These are phyloP conservation scores for Penicillium atrosanguineum DNA, from an alignment of 495 filamentous ascomycete genomes.

Conservation along the genomic window DNA sequence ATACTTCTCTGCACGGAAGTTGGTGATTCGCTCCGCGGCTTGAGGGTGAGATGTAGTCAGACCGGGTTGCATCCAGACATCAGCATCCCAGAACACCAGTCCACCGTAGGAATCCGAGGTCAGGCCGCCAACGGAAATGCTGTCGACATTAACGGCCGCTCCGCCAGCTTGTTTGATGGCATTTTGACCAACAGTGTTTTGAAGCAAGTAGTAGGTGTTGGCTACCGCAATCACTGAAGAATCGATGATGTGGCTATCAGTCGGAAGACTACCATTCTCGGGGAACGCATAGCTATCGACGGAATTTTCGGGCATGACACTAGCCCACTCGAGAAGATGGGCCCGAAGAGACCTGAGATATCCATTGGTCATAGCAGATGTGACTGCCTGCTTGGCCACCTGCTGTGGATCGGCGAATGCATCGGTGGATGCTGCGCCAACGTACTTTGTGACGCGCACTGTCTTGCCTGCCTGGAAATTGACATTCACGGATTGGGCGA, in stretches of 20 bases:
- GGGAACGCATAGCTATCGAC: constrained; percentile 62
- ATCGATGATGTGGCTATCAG: constrained; percentile 56
- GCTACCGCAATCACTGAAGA: constrained; percentile 63
- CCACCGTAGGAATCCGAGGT: constrained; percentile 63
- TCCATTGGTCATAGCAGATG: constrained; percentile 41
- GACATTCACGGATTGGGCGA: constrained; percentile 54
- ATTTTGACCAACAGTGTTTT: constrained; percentile 61
- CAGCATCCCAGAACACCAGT: constrained; percentile 65
- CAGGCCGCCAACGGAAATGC: constrained; percentile 60
- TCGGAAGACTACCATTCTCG: constrained; percentile 56
- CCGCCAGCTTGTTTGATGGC: constrained; percentile 35
- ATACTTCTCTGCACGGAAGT: constrained; percentile 55
- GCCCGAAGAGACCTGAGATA: constrained; percentile 45
- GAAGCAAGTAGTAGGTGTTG: constrained; percentile 67
- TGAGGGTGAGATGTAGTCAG: constrained; percentile 57
- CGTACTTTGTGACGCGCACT: constrained; percentile 55
- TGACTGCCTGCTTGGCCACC: constrained; percentile 48
- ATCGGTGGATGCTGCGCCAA: constrained; percentile 61
- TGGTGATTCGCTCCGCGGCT: constrained; percentile 54
- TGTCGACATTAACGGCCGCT: constrained; percentile 51
- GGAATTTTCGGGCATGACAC: constrained; percentile 51
- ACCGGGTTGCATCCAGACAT: constrained; percentile 67
- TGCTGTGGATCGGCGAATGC: constrained; percentile 53
- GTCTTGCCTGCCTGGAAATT: constrained; percentile 47
- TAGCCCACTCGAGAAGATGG: constrained; percentile 56